These are phyloP conservation scores for Jasminum sambac DNA, from an alignment of 257 asterid genomes.

Conservation along the genomic window DNA sequence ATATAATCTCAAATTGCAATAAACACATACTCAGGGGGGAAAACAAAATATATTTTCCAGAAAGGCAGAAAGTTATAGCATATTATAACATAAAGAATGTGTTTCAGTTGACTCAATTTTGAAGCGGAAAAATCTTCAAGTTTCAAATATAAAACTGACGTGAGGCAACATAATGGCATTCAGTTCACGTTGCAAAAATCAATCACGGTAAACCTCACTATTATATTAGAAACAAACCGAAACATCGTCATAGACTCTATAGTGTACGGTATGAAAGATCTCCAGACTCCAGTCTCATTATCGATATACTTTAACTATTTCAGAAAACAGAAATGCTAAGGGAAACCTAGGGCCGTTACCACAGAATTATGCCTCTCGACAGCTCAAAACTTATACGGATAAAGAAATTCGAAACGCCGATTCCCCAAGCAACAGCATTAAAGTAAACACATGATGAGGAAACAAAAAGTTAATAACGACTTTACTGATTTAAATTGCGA, in stretches of 20 bases:
- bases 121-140: background rate
- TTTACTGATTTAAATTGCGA: background rate
- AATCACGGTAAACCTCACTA: background rate
- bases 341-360: no score
- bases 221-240: background rate
- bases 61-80: background rate
- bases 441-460: background rate
- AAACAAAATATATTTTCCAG: background rate
- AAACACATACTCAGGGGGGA: background rate
- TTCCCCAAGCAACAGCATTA: background rate
- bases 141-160: background rate
- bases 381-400: no score
- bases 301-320: no score
- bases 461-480: background rate
- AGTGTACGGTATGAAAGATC: no score
- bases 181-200: background rate
- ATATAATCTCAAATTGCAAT: background rate
- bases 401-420: background rate
- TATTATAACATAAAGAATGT: background rate
- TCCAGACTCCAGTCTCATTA: no score
- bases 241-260: no score
- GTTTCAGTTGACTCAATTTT: background rate
- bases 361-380: no score
- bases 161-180: background rate
- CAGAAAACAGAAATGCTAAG: no score